Percentiles rank a stretch among this genome's conserved stretches.
These are phyloP conservation scores for Schoenoplectus triqueter DNA, from an alignment of 202 grass and related monocot species.

Conservation along the genomic window DNA sequence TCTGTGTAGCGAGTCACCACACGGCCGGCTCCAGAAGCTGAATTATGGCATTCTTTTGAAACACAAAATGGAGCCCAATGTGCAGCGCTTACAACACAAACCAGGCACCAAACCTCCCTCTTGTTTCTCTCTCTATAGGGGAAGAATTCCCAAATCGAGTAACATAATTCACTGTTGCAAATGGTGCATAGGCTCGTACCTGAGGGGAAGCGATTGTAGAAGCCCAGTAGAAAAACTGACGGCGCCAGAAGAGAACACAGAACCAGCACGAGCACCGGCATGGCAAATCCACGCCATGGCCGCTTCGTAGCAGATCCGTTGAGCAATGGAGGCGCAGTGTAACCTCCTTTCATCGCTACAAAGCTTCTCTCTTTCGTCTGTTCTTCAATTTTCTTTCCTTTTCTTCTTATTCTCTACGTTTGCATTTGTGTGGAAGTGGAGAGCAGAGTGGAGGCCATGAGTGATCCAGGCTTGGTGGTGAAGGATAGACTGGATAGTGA, in stretches of 20 bases:
- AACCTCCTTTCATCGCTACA: constrained; percentile 44
- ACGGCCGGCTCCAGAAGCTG: not conserved
- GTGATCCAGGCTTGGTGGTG: not conserved
- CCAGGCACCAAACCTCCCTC: not conserved
- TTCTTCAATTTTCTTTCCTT: not conserved
- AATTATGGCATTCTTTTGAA: not conserved
- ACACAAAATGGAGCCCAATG: not conserved
- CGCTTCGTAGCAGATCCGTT: constrained; percentile 48
- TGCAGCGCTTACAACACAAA: not conserved
- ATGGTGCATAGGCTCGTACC: constrained; percentile 28
- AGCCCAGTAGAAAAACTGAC: constrained; percentile 55
- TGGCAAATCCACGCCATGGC: constrained; percentile 51
- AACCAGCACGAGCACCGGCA: constrained; percentile 60
- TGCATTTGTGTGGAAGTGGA: constrained; percentile 31
- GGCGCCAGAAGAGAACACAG: constrained; percentile 64
- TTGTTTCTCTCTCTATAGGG: not conserved
- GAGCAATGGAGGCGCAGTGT: constrained; percentile 34
- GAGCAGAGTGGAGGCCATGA: not conserved
- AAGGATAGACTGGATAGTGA: constrained; percentile 18
- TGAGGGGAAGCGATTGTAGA: constrained; percentile 50
- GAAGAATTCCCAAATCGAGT: not conserved
- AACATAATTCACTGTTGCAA: not conserved
- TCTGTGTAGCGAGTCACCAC: not conserved
- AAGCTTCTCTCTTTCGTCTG: constrained; percentile 38
- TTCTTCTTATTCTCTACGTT: not conserved